phyloP scores from a whole-genome alignment of 495 filamentous ascomycete species.

The Aspergillus diversus region DNA sequence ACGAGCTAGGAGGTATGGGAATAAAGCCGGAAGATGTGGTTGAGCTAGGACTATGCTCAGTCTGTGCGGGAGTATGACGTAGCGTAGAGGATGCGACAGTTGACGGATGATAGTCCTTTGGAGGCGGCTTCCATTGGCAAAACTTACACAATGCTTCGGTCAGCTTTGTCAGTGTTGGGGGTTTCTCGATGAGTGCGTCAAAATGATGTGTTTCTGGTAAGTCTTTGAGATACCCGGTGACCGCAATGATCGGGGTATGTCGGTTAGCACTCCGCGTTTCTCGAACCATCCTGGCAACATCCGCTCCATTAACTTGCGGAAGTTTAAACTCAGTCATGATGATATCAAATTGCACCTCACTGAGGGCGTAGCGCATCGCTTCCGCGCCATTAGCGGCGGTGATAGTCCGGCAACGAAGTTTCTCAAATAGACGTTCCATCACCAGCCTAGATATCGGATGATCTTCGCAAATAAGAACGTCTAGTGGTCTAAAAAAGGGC shows the following conservation, averaged over 20 bases:
- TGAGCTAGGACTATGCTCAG: slow-evolving; percentile 85
- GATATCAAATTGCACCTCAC: slow-evolving; percentile 91
- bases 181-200: slow-evolving; percentile 92
- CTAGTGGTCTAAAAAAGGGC: slow-evolving; percentile 85
- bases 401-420: slow-evolving; percentile 93
- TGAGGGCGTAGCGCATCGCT: slow-evolving; percentile 87
- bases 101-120: slow-evolving; percentile 52
- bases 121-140: slow-evolving; percentile 90
- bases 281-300: slow-evolving; percentile 95
- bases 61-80: slow-evolving; percentile 60
- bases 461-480: slow-evolving; percentile 96
- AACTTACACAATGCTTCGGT: slow-evolving; percentile 81
- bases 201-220: slow-evolving; percentile 93
- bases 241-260: slow-evolving; percentile 92
- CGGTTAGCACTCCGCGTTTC: slow-evolving; percentile 92
- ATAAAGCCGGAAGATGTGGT: slow-evolving; percentile 76
- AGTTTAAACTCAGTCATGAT: slow-evolving; percentile 97
- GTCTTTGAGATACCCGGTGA: slow-evolving; percentile 98
- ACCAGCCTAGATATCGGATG: slow-evolving; percentile 96
- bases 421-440: slow-evolving; percentile 96
- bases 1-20: slow-evolving; percentile 70
- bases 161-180: slow-evolving; percentile 85
- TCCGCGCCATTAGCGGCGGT: slow-evolving; percentile 85
- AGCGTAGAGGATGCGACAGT: slow-evolving; percentile 62
- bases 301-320: slow-evolving; percentile 89